Evolutionary conservation across 768 basidiomycete species (phyloP).

Genomic region (Candolleomyces aberdarensis): DNA sequence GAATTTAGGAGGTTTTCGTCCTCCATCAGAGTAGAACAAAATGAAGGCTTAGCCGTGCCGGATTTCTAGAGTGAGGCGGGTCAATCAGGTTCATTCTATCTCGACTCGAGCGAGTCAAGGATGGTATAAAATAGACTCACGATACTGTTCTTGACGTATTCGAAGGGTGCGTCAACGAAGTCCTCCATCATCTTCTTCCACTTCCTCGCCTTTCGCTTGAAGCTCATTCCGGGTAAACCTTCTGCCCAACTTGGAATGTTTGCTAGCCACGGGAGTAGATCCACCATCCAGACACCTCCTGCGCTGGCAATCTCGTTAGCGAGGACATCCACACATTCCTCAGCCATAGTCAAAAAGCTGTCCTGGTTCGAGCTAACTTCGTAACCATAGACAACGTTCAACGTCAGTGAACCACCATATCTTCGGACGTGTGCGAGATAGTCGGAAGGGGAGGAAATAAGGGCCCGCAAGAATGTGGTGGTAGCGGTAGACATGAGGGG

Average conservation of each 20-base stretch:
- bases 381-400: slow-evolving; percentile 64
- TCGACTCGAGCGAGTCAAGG: background rate
- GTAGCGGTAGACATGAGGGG: slow-evolving; percentile 58
- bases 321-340: slow-evolving; percentile 41
- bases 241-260: slow-evolving; percentile 57
- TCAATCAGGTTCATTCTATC: slow-evolving; percentile 3
- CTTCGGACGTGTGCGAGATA: slow-evolving; percentile 38
- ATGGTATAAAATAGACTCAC: slow-evolving; percentile 31
- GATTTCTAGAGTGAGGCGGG: slow-evolving; percentile 31
- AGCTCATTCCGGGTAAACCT: slow-evolving; percentile 54
- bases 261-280: slow-evolving; percentile 48
- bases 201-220: slow-evolving; percentile 52
- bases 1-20: slow-evolving; percentile 34
- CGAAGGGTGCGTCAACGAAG: slow-evolving; percentile 62
- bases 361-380: slow-evolving; percentile 34
- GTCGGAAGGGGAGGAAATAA: slow-evolving; percentile 42
- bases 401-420: slow-evolving; percentile 57
- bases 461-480: slow-evolving; percentile 50
- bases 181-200: slow-evolving; percentile 68
- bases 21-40: slow-evolving; percentile 55
- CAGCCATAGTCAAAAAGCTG: slow-evolving; percentile 36
- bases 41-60: slow-evolving; percentile 36
- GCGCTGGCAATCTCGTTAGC: slow-evolving; percentile 39
- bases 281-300: slow-evolving; percentile 48
- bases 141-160: slow-evolving; percentile 53